Evolutionary conservation across 2,329 filamentous ascomycete species (phyloP), one percentile per base, ranked within the genome.

Genomic region (Fusarium equiseti): DNA sequence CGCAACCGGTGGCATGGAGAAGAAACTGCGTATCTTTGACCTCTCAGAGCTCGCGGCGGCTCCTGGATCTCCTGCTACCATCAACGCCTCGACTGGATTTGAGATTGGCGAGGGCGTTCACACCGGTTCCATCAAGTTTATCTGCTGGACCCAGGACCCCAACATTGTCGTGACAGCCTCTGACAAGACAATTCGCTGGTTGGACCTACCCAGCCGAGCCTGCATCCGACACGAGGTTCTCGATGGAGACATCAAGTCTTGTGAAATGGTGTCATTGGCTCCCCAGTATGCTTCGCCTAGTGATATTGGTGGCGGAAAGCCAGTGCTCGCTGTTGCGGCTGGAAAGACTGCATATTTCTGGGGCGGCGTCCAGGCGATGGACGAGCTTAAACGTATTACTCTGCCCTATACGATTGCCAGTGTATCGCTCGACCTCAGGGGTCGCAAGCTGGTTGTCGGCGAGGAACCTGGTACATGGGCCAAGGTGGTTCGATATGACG

Each of bases 381-480:
- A 87, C 24, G 84, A 89, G 72, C 85, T 98, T 75, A 98, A 98
- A 84, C 90, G 90, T 54, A 88, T 95, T 66, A 88, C 90, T 64
- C 90, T 97, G 48, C 86, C 89, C 6, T 94, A 97, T 75, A 94
- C 97, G 18, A 92, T 98, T 68, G 95, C 95, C 5, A 97, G 94
- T 76, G 96, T 97, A 9, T 93, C 93, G 1, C 84, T 99, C 6
- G 95, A 98, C 76, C 88, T 93, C 61, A 91, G 90, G 68, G 90
- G 92, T 60, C 88, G 92, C 65, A 93, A 93, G 75, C 90, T 97
- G 75, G 92, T 98, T 13, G 97, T 97, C 20, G 96, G 96, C 65
- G 94, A 95, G 79, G 92, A 93, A 68, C 92, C 91, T 42, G 95
- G 97, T 77, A 98, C 96, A 0, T 99, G 95, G 95, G 95, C 96